phyloP scores from a whole-genome alignment of 345 rosid species.

The Salix exigua region DNA sequence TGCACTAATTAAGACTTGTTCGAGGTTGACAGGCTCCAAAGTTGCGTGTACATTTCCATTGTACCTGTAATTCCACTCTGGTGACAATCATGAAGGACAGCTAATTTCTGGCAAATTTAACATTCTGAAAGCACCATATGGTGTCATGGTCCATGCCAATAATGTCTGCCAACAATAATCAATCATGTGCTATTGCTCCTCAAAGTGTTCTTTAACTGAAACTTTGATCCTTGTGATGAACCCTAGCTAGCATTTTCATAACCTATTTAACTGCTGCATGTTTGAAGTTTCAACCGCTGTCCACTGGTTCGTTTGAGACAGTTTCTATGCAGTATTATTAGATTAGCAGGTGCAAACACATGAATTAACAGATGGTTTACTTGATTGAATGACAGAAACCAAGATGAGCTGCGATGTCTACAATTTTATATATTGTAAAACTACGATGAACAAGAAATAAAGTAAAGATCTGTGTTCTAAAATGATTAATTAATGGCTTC shows the following conservation, averaged over 20 bases:
- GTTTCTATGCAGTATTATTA: not conserved
- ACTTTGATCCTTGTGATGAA: not conserved
- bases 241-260: not conserved
- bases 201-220: not conserved
- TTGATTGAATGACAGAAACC: not conserved
- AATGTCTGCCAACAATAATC: not conserved
- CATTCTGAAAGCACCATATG: not conserved
- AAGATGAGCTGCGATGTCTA: not conserved
- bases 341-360: not conserved
- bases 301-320: not conserved
- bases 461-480: not conserved
- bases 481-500: not conserved
- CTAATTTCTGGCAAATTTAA: not conserved
- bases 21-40: not conserved
- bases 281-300: not conserved
- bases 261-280: not conserved
- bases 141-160: constrained; percentile 1
- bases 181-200: not conserved
- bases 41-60: not conserved
- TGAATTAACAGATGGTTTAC: not conserved
- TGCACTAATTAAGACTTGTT: not conserved
- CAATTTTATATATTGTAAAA: not conserved
- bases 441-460: not conserved
- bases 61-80: not conserved
- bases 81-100: not conserved